Percentiles rank a stretch among this genome's conserved stretches.
These are phyloP conservation scores for Suhomyces pyralidae DNA, from an alignment of 805 yeast species.

Conservation along the genomic window DNA sequence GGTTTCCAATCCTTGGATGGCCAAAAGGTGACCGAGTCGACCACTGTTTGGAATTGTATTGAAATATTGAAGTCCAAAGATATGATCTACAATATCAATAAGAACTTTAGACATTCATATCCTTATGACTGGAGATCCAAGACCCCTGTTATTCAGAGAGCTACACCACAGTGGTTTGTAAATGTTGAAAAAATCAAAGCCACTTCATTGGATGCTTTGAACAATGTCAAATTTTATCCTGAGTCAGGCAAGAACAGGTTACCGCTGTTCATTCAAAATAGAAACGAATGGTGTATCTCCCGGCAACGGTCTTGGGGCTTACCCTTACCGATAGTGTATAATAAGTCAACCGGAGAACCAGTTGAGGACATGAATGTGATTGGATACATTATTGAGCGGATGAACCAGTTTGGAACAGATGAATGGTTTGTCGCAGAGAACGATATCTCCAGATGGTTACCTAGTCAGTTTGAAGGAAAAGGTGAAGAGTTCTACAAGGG, in stretches of 20 bases:
- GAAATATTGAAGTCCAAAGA: conserved; percentile 39
- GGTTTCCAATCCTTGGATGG: conserved; percentile 50
- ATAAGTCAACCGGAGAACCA: conserved; percentile 57
- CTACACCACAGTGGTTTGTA: conserved; percentile 97
- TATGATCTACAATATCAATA: conserved; percentile 49
- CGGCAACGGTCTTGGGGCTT: conserved; percentile 98
- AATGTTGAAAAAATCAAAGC: conserved; percentile 73
- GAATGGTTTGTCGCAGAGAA: conserved; percentile 70
- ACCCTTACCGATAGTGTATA: conserved; percentile 84
- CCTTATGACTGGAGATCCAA: conserved; percentile 98
- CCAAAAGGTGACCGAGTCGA: conserved; percentile 21
- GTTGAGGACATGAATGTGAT: conserved; percentile 57
- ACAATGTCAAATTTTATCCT: conserved; percentile 69
- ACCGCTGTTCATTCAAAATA: conserved; percentile 63
- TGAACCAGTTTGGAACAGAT: conserved; percentile 63
- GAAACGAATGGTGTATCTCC: conserved; percentile 97
- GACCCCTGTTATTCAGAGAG: conserved; percentile 88
- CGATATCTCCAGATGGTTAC: conserved; percentile 70
- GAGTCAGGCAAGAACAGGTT: conserved; percentile 69
- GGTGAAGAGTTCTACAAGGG: conserved; percentile 58
- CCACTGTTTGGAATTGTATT: conserved; percentile 48
- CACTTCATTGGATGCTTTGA: conserved; percentile 56
- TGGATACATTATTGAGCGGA: conserved; percentile 51
- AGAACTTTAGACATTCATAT: conserved; percentile 70
- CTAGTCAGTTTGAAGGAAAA: conserved; percentile 38